Base-by-base conservation (phyloP, 2,329 filamentous ascomycete species). In the Eurotiales sp. region DNA sequence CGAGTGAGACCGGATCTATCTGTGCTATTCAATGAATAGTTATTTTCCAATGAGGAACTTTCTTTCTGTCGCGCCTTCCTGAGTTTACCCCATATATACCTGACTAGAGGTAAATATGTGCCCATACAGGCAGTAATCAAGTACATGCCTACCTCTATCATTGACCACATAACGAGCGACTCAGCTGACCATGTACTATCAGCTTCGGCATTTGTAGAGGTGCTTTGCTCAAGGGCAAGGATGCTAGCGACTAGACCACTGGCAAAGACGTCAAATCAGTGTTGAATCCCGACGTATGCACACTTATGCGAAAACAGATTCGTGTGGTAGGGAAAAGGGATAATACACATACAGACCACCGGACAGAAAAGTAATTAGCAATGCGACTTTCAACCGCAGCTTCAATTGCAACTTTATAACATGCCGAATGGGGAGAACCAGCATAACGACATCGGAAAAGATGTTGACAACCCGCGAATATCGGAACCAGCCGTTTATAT, bases 401-500 rank as follows among this genome's bases (percentile, higher is more conserved):
- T 25, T 17, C 15, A 29, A 29, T 12, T 40, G 45, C n/a, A 40
- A 23, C 4, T 15, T 10, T 22, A 39, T 25, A 11, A 47, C 34
- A 19, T 17, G 27, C 22, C 34, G 34, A 21, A 47, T 39, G 8
- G 45, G 45, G 7, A 47, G 22, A n/a, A 40, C 25, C 45, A 47
- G 14, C 4, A 47, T 47, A 11, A 47, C 25, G 8, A 39, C 34
- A 47, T 47, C 45, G 14, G 19, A 22, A 15, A 47, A 17, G 3
- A 47, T 47, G 30, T 47, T 47, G 17, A 34, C 44, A 14, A 46
- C 22, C 15, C 44, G 32, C 3, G 29, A 22, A 19, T n/a, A 46
- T 15, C 29, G 30, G 11, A 37, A 34, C 12, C 19, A 21, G 2
- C 19, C 30, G 32, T 46, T 39, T 3, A 34, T 39, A 22, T 46